Evolutionary conservation across 257 asterid genomes (phyloP).

Genomic region (Ligustrum vulgare): DNA sequence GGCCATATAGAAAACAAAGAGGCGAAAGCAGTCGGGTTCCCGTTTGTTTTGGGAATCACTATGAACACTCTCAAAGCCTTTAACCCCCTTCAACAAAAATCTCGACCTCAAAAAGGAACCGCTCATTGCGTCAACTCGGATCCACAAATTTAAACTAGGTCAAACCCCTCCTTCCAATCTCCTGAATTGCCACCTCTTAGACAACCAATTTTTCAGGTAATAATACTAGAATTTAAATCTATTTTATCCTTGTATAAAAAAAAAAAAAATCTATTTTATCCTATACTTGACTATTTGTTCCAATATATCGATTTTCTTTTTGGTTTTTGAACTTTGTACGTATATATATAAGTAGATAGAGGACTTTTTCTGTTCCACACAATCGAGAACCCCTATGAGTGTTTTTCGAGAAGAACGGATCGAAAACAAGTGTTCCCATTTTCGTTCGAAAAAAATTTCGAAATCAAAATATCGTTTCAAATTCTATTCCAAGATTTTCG

Average conservation of each 20-base stretch:
- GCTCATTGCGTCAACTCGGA: slow-evolving; percentile 21
- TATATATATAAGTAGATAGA: neutral
- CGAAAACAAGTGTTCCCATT: too few relatives aligned
- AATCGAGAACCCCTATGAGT: too few relatives aligned
- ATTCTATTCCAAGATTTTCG: too few relatives aligned
- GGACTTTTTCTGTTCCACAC: too few relatives aligned
- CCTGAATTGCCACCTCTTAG: slow-evolving; percentile 18
- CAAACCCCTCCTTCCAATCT: slow-evolving; percentile 18
- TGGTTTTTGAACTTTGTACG: neutral
- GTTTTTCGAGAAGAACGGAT: too few relatives aligned
- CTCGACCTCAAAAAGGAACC: slow-evolving; percentile 3
- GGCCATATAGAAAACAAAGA: too few relatives aligned
- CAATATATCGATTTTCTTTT: neutral
- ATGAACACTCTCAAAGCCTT: slow-evolving; percentile 42
- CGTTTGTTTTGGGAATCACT: slow-evolving; percentile 38
- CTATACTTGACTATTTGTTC: neutral
- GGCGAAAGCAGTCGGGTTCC: slow-evolving; percentile 34
- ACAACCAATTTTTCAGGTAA: slow-evolving; percentile 23
- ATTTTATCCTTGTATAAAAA: too few relatives aligned
- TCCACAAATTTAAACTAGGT: slow-evolving; percentile 1
- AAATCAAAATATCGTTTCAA: too few relatives aligned
- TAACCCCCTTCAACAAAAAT: slow-evolving; percentile 28
- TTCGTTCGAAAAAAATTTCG: too few relatives aligned
- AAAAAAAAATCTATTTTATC: too few relatives aligned
- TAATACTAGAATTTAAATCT: neutral